Evolutionary conservation across 768 basidiomycete species (phyloP).

Genomic region (Leccinellum albellum): DNA sequence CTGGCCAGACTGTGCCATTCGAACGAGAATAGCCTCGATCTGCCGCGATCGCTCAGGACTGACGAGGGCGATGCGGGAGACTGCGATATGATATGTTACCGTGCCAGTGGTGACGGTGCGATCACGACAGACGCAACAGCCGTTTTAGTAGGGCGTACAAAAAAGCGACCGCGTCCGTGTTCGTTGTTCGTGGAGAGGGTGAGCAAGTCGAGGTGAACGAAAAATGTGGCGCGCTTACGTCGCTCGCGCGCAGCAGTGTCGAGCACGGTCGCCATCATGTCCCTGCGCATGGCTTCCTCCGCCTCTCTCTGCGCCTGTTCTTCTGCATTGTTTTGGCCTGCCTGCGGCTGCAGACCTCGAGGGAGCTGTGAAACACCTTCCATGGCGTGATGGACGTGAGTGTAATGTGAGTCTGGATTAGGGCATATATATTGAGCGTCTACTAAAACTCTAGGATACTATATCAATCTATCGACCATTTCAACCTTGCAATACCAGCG

Average conservation of each 20-base stretch:
- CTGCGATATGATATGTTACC: constrained; percentile 42
- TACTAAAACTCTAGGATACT: not conserved
- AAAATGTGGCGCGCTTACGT: constrained; percentile 40
- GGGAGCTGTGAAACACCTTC: constrained; percentile 25
- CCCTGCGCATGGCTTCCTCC: constrained; percentile 74
- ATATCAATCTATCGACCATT: constrained; percentile 1
- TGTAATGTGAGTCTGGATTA: constrained; percentile 4
- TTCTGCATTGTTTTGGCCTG: constrained; percentile 48
- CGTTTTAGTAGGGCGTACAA: not conserved
- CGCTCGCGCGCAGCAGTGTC: constrained; percentile 78
- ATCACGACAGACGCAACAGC: not conserved
- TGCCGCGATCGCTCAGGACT: constrained; percentile 76
- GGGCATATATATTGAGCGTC: not conserved
- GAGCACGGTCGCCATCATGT: constrained; percentile 74
- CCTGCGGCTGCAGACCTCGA: constrained; percentile 27
- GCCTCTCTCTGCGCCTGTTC: constrained; percentile 54
- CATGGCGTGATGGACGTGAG: constrained; percentile 16
- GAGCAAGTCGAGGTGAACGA: not conserved
- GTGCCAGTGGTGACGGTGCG: not conserved
- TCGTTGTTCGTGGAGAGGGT: not conserved
- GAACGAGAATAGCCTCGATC: constrained; percentile 72
- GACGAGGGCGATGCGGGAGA: constrained; percentile 84
- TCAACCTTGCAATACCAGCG: constrained; percentile 1
- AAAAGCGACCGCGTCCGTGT: not conserved
- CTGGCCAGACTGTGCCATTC: constrained; percentile 84